Evolutionary conservation across 768 basidiomycete species (phyloP), one percentile per base, ranked within the genome.

Genomic region (Panaeolus cyanescens): DNA sequence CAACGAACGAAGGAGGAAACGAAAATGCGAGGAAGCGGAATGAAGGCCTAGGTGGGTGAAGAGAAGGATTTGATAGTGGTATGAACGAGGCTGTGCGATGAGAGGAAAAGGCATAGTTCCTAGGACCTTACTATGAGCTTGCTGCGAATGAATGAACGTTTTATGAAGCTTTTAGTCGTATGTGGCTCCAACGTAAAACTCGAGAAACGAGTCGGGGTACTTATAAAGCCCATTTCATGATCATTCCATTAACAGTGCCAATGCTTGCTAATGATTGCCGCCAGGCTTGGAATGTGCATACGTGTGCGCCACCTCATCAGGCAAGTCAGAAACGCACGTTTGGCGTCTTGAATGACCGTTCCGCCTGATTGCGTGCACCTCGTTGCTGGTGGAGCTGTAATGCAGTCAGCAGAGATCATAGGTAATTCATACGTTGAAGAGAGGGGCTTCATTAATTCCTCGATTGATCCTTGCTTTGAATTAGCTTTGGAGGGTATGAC

Each of bases 391-490:
- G 45, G 45, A 50, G 45, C 15, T 1, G 12, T 25, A 28, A 25
- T 25, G 25, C 45, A 20, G 45, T 50, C 22, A 50, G 45, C 45
- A 50, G 28, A 30, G 45, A 28, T 50, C 40, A 42, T 20, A 17
- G 2, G 13, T 42, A 42, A 42, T 42, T 42, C 8, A 42, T 9
- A 42, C 40, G 19, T 42, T 28, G 25, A 25, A 10, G 45, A 10
- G 45, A 50, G 17, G 45, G 15, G 45, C 22, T 1, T 17, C 2
- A 28, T 4, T 50, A 50, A 13, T 50, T 50, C 45, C 45, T 50
- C 25, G 45, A 50, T 50, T 50, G 45, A 50, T 50, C 45, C 45
- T 50, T 50, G 45, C 25, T 50, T 50, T 50, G 45, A 50, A 50
- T 50, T 50, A 28, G 3, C 45, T 50, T 50, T 28, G 45, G 10